These are phyloP conservation scores for Sporothrix globosa DNA, from an alignment of 2,329 filamentous ascomycete species.

Conservation along the genomic window DNA sequence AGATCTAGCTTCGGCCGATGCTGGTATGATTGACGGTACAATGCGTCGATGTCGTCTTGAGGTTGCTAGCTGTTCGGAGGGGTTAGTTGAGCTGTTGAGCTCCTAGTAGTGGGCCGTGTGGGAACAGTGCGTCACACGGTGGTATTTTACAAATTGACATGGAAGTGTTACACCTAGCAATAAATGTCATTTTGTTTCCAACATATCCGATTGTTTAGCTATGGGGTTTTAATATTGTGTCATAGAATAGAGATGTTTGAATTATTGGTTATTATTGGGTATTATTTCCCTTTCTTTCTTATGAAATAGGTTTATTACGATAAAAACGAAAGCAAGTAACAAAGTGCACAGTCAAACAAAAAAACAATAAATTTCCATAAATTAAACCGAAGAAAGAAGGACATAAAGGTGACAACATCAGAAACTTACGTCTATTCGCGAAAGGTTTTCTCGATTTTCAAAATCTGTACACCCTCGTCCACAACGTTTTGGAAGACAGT, in stretches of 20 bases:
- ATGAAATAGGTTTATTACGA: not conserved
- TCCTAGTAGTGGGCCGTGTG: not conserved
- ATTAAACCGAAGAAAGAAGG: too few relatives aligned
- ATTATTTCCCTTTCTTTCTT: not conserved
- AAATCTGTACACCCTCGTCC: too few relatives aligned
- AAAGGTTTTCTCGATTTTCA: too few relatives aligned
- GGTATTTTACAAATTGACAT: not conserved
- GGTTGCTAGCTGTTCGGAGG: conserved; percentile 7
- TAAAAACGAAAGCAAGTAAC: too few relatives aligned
- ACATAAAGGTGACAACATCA: too few relatives aligned
- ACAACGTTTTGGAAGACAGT: too few relatives aligned
- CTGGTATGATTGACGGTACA: too few relatives aligned
- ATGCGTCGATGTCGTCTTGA: not conserved
- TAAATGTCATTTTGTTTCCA: not conserved
- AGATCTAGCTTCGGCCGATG: not conserved
- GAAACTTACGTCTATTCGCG: too few relatives aligned
- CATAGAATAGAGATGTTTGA: too few relatives aligned
- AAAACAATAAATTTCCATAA: too few relatives aligned
- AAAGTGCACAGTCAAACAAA: too few relatives aligned
- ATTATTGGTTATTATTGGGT: too few relatives aligned
- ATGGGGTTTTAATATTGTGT: not conserved
- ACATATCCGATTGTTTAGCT: not conserved
- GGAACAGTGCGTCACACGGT: not conserved
- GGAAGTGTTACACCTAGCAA: not conserved
- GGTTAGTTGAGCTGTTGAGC: not conserved